Base-by-base conservation (phyloP, 2,329 filamentous ascomycete species). In the Fusarium vanettenii region DNA sequence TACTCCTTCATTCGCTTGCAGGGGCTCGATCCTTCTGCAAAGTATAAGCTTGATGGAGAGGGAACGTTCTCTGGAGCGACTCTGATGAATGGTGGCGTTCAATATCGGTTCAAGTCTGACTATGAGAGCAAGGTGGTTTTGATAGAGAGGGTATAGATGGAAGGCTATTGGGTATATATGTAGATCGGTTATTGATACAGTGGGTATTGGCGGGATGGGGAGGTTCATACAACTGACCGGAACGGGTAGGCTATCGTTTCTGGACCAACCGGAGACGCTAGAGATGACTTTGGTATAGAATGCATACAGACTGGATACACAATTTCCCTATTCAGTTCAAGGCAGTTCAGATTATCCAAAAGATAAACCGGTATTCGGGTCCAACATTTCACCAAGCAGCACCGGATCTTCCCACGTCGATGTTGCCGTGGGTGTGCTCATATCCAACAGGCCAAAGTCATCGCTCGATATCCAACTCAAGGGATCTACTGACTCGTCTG, bases 21-120 rank as follows among this genome's bases (percentile, higher is more conserved):
- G 72, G 91, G 91, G 0, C 77, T 93, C 64, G 90, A 92, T 67
- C 75, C 87, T 0, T 68, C 77, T 7, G 89, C 89, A 0, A 85
- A 79, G 60, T 93, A 92, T 74, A 86, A 81, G 18, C 81, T 90
- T 20, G 84, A 87, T 48, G 89, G 87, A 0, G 86, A 88, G 33
- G 83, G 80, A 29, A 87, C 85, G 8, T 88, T 88, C 70, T 89
- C 87, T 0, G 91, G 91, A 0, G 85, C 86, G 11, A 92, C 89
- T 9, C 83, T 92, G 76, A 92, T 92, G 89, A 92, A 91, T 71
- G 84, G 85, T 2, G 91, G 91, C 0, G 76, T 93, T 41, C 89
- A 91, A 80, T 84, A 87, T 79, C 73, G 80, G 6, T 88, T 90
- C 72, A 75, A 82, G 1, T 83, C 81, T 0, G 90, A 92, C 73